Percentiles rank a stretch among this genome's conserved stretches.
phyloP scores from a whole-genome alignment of 2,329 filamentous ascomycete genomes.

The Chrysoporthe cubensis region DNA sequence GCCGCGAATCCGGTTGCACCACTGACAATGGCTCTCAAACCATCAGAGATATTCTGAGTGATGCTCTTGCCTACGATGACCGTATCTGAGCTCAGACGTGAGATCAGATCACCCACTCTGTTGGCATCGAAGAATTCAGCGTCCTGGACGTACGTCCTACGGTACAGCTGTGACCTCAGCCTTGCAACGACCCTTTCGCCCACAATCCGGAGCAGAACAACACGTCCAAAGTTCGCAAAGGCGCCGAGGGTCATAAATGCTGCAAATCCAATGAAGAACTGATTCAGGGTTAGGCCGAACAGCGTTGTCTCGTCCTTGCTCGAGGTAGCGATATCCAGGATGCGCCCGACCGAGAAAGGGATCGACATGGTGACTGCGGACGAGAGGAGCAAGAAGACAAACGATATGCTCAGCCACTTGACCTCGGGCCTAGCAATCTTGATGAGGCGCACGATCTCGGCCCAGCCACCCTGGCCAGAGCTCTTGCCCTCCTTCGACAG shows the following conservation, averaged over 20 bases:
- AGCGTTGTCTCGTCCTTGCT: constrained; percentile 69
- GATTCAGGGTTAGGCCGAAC: constrained; percentile 81
- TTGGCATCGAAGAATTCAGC: constrained; percentile 99
- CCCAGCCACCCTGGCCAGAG: constrained; percentile 57
- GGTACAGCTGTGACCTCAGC: constrained; percentile 86
- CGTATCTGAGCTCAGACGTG: constrained; percentile 91
- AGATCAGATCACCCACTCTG: constrained; percentile 93
- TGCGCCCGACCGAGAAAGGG: constrained; percentile 94
- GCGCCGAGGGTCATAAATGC: constrained; percentile 81
- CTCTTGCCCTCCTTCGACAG: constrained; percentile 79
- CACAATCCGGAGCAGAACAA: constrained; percentile 90
- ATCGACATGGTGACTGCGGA: constrained; percentile 95
- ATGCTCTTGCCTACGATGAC: constrained; percentile 99
- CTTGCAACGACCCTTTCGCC: constrained; percentile 93
- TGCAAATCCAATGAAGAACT: constrained; percentile 85
- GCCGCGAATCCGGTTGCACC: constrained; percentile 86
- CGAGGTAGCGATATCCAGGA: constrained; percentile 88
- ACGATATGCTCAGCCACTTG: constrained; percentile 76
- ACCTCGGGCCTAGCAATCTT: constrained; percentile 88
- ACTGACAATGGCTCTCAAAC: constrained; percentile 87
- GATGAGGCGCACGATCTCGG: constrained; percentile 86
- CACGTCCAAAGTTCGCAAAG: constrained; percentile 88
- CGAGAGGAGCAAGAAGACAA: constrained; percentile 83
- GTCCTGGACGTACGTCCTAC: constrained; percentile 93
- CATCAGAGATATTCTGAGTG: constrained; percentile 95